phyloP scores from a whole-genome alignment of 768 basidiomycete genomes.

The Leccinum boreale region DNA sequence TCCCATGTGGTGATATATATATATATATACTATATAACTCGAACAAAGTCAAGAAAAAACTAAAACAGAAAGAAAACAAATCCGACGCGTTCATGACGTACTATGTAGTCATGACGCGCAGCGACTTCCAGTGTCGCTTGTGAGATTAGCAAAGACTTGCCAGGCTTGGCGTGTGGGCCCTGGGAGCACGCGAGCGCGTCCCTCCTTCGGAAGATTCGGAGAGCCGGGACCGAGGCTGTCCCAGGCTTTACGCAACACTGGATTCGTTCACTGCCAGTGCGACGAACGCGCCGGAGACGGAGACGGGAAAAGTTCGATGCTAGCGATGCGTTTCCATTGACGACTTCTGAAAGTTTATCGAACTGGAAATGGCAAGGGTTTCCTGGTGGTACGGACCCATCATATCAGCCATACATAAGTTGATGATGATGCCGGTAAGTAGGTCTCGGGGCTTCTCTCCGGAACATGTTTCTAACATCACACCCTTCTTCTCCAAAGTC shows the following conservation, averaged over 20 bases:
- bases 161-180: neutral
- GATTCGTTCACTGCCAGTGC: neutral
- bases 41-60: neutral
- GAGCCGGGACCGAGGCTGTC: neutral
- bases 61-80: neutral
- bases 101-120: neutral
- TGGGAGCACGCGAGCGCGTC: neutral
- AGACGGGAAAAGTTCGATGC: neutral
- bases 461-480: neutral
- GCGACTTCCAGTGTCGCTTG: neutral
- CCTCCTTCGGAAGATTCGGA: neutral
- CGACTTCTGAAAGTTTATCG: neutral
- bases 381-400: neutral
- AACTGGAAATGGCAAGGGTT: neutral
- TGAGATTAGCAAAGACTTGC: neutral
- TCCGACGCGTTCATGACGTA: neutral
- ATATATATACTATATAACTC: neutral
- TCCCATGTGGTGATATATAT: neutral
- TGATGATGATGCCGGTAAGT: neutral
- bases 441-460: slow-evolving; percentile 9
- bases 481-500: slow-evolving; percentile 11
- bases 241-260: neutral
- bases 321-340: neutral
- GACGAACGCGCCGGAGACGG: neutral
- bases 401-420: slow-evolving; percentile 1